These are phyloP conservation scores for Diaporthe citrichinensis DNA, from an alignment of 2,329 filamentous ascomycete genomes.

Conservation along the genomic window DNA sequence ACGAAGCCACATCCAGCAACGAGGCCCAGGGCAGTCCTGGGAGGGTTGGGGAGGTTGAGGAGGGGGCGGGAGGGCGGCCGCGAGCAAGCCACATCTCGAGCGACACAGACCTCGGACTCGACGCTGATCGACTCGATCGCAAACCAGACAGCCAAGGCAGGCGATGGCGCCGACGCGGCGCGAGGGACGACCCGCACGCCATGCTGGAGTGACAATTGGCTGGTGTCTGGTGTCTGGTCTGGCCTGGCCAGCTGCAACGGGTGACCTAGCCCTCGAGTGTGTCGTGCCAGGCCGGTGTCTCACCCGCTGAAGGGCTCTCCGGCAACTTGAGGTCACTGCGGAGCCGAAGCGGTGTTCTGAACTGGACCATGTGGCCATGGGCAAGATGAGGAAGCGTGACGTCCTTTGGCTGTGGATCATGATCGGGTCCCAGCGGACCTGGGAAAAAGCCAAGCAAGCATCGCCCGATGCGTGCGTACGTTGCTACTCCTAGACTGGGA, in stretches of 20 bases:
- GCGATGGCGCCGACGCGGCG: conserved; percentile 19
- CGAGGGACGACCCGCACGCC: conserved; percentile 23
- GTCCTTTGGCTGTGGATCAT: conserved; percentile 27
- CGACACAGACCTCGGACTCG: conserved; percentile 13
- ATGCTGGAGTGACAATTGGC: conserved; percentile 8
- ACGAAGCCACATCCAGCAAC: conserved; percentile 18
- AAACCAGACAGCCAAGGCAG: conserved; percentile 12
- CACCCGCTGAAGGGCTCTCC: background rate
- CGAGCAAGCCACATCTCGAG: conserved; percentile 30
- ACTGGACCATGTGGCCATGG: background rate
- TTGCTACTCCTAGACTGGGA: background rate
- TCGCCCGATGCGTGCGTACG: conserved; percentile 19
- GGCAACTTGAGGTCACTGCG: background rate
- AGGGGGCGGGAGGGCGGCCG: conserved; percentile 16
- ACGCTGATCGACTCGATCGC: conserved; percentile 8
- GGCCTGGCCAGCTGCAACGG: conserved; percentile 22
- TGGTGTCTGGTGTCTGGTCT: background rate
- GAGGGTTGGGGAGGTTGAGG: background rate
- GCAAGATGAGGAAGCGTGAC: conserved; percentile 16
- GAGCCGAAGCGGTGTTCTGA: conserved; percentile 20
- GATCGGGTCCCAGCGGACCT: conserved; percentile 28
- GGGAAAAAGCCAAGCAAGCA: conserved; percentile 35
- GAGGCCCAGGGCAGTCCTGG: background rate
- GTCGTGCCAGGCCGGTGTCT: conserved; percentile 13
- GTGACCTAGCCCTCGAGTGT: conserved; percentile 3